phyloP scores from a whole-genome alignment of 1,284 basidiomycete genomes.

The Phylloporus sp. region DNA sequence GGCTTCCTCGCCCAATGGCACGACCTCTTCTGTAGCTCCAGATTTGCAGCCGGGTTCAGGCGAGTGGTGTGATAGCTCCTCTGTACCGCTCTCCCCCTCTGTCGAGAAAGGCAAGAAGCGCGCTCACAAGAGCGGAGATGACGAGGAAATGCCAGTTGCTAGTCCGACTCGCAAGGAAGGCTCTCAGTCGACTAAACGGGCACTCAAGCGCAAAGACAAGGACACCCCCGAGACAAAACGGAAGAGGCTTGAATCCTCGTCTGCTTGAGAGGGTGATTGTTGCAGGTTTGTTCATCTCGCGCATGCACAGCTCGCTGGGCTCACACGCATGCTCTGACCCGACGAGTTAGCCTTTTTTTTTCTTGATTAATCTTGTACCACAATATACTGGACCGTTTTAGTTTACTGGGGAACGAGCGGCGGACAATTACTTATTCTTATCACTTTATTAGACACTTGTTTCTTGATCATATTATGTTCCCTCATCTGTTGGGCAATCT shows the following conservation, averaged over 20 bases:
- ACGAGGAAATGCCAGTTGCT: background rate
- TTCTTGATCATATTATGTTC: background rate
- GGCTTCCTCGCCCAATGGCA: background rate
- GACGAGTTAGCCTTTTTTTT: background rate
- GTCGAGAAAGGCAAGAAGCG: slow-evolving; percentile 28
- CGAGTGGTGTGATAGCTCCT: background rate
- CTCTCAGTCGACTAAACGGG: background rate
- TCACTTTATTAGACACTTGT: background rate
- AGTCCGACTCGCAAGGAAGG: background rate
- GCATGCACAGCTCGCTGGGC: background rate
- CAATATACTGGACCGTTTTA: background rate
- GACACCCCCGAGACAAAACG: slow-evolving; percentile 21
- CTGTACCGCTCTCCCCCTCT: slow-evolving; percentile 16
- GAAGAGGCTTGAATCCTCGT: slow-evolving; percentile 18
- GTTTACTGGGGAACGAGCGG: slow-evolving; percentile 7
- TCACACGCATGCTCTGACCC: background rate
- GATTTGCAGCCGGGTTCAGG: background rate
- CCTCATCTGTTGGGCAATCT: background rate
- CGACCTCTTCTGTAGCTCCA: background rate
- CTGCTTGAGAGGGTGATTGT: background rate
- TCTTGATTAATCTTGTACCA: background rate
- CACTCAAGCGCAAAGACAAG: slow-evolving; percentile 8
- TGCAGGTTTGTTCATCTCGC: background rate
- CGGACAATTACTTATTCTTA: slow-evolving; percentile 2
- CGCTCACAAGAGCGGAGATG: slow-evolving; percentile 15